A percentile compares a stretch with the other conserved stretches of the same genome.
Evolutionary conservation across 2,329 filamentous ascomycete species (phyloP).

Genomic region (Aphanoascus verrucosus): DNA sequence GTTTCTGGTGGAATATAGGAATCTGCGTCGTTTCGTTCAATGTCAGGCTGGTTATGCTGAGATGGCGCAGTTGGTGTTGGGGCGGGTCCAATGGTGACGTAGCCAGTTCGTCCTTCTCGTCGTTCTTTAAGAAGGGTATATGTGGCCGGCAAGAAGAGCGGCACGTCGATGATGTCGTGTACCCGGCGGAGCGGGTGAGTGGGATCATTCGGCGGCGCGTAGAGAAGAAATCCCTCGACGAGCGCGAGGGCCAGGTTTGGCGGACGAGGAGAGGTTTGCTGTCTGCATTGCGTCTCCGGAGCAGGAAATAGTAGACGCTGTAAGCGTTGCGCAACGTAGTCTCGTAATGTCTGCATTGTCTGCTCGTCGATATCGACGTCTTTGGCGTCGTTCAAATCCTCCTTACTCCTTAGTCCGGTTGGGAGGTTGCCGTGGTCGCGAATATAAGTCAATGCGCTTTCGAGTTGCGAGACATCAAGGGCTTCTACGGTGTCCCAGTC

Average conservation of each 20-base stretch:
- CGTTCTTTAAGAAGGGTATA: slow-evolving; percentile 40
- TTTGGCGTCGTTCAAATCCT: slow-evolving; percentile 48
- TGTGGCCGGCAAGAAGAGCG: slow-evolving; percentile 64
- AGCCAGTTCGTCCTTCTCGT: slow-evolving; percentile 35
- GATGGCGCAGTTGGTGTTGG: slow-evolving; percentile 18
- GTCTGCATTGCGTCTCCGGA: not conserved
- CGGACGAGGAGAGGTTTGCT: no score
- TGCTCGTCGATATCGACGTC: slow-evolving; percentile 29
- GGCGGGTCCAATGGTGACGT: slow-evolving; percentile 37
- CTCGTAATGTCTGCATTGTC: slow-evolving; percentile 20
- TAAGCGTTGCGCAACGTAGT: slow-evolving; percentile 20
- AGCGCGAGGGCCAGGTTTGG: slow-evolving; percentile 47
- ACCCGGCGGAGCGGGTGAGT: slow-evolving; percentile 23
- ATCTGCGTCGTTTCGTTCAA: slow-evolving; percentile 9
- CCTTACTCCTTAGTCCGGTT: slow-evolving; percentile 44
- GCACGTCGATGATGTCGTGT: slow-evolving; percentile 51
- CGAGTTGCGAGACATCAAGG: slow-evolving; percentile 60
- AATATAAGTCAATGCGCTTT: slow-evolving; percentile 58
- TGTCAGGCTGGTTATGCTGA: not conserved
- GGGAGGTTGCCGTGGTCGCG: slow-evolving; percentile 50
- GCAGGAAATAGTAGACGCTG: not conserved
- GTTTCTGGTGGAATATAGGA: slow-evolving; percentile 38
- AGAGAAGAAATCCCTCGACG: slow-evolving; percentile 83
- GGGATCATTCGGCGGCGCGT: slow-evolving; percentile 39
- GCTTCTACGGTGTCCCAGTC: slow-evolving; percentile 90